These are phyloP conservation scores for Trichoderma parareesei DNA, from an alignment of 495 filamentous ascomycete species.

Conservation along the genomic window DNA sequence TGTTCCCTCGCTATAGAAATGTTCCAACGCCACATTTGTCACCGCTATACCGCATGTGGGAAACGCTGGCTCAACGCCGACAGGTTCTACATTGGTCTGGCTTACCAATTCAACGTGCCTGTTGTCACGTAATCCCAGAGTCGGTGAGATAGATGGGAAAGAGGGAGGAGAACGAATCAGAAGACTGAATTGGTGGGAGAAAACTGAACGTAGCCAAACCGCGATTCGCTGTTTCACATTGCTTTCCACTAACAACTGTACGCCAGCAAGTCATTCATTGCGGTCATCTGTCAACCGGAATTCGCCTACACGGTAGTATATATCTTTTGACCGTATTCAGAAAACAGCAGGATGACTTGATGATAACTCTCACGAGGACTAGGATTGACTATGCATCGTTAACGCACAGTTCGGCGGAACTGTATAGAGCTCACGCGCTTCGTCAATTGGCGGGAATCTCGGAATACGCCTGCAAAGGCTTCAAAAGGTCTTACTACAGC, in stretches of 20 bases:
- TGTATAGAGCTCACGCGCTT: no score
- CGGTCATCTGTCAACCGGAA: no score
- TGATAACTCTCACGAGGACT: no score
- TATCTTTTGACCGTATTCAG: no score
- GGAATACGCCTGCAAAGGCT: no score
- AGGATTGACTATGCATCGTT: no score
- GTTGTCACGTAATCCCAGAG: not conserved
- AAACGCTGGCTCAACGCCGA: not conserved
- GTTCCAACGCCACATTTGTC: not conserved
- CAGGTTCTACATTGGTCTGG: not conserved
- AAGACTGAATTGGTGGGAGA: not conserved
- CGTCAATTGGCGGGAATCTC: no score
- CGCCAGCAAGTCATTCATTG: no score
- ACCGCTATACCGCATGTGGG: not conserved
- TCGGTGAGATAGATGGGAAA: not conserved
- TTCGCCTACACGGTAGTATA: not conserved
- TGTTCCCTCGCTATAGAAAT: not conserved
- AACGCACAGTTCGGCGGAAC: no score
- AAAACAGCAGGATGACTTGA: no score
- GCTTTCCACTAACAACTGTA: no score
- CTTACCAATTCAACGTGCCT: not conserved
- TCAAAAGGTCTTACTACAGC: not conserved
- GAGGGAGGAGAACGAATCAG: not conserved
- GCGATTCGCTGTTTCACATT: no score
- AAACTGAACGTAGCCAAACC: not conserved